phyloP scores from a whole-genome alignment of 768 basidiomycete species.

The Termitomyces sp. region DNA sequence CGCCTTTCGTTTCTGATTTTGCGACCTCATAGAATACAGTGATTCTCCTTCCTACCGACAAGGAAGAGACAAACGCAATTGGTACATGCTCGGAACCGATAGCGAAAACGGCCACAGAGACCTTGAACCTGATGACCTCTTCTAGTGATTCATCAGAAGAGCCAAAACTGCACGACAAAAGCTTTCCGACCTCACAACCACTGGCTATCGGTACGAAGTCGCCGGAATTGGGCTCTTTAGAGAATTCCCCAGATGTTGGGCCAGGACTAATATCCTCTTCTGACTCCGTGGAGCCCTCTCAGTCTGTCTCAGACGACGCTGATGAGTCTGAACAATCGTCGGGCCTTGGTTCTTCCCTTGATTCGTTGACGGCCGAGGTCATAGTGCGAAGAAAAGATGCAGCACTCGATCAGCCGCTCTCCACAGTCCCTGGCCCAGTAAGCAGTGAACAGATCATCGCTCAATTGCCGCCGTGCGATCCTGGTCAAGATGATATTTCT shows the following conservation, averaged over 20 bases:
- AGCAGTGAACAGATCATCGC: background rate
- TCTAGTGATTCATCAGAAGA: background rate
- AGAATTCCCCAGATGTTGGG: background rate
- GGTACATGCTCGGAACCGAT: background rate
- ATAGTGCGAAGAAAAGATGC: background rate
- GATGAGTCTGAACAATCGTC: background rate
- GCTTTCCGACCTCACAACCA: background rate
- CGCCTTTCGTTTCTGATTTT: slow-evolving; percentile 38
- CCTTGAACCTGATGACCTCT: background rate
- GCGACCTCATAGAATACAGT: slow-evolving; percentile 16
- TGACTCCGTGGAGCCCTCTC: background rate
- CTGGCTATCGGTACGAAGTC: background rate
- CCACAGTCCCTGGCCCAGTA: background rate
- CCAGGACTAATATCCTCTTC: background rate
- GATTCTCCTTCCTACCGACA: slow-evolving; percentile 1
- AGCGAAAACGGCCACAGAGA: background rate
- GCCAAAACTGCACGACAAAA: background rate
- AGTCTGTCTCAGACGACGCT: background rate
- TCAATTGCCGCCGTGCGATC: background rate
- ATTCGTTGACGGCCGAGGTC: background rate
- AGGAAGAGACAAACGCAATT: background rate
- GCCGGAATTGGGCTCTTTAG: background rate
- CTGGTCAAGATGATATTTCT: background rate
- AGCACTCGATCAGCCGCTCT: background rate
- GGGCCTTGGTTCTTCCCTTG: background rate